phyloP scores from a whole-genome alignment of 306 rosid genomes.

The Rosa lucieae region DNA sequence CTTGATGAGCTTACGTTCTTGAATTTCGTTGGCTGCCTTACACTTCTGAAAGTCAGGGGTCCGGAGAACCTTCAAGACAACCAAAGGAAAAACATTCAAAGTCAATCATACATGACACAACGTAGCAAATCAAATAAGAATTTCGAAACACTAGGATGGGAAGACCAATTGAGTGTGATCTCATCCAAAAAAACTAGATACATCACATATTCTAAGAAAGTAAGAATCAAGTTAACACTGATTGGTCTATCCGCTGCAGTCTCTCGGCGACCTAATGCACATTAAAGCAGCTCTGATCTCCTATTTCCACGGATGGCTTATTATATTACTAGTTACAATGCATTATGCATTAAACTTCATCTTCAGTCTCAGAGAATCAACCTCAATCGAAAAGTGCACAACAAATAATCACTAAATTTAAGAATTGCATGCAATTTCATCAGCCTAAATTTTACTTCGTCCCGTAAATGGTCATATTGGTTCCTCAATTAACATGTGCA shows the following conservation, averaged over 20 bases:
- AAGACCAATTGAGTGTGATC: neutral
- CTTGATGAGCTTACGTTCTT: conserved; percentile 57
- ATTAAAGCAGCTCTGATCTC: neutral
- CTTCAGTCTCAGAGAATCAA: conserved; percentile 1
- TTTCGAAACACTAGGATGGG: neutral
- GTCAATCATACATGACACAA: conserved; percentile 10
- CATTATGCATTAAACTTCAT: neutral
- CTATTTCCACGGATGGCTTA: neutral
- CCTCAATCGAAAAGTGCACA: neutral
- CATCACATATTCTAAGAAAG: neutral
- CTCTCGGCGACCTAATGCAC: neutral
- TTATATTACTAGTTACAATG: neutral
- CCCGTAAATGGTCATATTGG: neutral
- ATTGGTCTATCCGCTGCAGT: neutral
- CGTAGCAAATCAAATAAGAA: conserved; percentile 7
- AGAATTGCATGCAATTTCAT: neutral
- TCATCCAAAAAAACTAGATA: conserved; percentile 1
- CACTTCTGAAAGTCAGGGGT: conserved; percentile 62
- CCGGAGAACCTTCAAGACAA: conserved; percentile 58
- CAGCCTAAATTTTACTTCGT: neutral
- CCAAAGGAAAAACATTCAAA: conserved; percentile 23
- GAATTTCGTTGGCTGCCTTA: conserved; percentile 72
- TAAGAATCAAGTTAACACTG: neutral
- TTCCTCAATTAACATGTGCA: neutral
- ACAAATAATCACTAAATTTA: neutral